phyloP scores from a whole-genome alignment of 2,329 filamentous ascomycete genomes.

The Talaromyces funiculosus region DNA sequence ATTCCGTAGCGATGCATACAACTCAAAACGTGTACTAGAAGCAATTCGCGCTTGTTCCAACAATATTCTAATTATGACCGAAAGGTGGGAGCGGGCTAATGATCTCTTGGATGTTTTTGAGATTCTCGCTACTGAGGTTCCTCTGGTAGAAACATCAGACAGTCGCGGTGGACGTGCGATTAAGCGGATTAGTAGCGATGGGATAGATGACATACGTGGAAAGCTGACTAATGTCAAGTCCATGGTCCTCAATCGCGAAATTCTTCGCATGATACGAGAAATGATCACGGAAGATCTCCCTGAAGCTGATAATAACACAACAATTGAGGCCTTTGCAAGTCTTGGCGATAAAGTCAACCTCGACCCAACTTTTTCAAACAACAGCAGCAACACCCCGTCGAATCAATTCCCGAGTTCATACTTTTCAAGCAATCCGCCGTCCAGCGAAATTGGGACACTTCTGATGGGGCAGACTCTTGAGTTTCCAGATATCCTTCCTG shows the following conservation, averaged over 20 bases:
- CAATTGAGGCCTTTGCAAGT: not conserved
- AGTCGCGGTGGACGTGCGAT: not conserved
- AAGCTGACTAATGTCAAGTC: not conserved
- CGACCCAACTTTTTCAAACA: not conserved
- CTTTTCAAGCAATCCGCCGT: not conserved
- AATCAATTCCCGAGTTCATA: not conserved
- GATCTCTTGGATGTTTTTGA: not conserved
- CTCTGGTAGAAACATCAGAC: not conserved
- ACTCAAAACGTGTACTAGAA: not conserved
- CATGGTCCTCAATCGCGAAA: not conserved
- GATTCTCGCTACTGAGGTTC: not conserved
- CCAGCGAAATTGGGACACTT: not conserved
- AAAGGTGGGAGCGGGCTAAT: not conserved
- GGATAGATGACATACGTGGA: not conserved
- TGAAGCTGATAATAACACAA: not conserved
- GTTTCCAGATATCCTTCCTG: not conserved
- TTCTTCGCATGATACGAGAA: not conserved
- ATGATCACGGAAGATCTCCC: not conserved
- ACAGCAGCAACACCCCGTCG: not conserved
- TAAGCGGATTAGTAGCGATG: not conserved
- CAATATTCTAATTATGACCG: not conserved
- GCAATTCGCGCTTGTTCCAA: slow-evolving; percentile 1
- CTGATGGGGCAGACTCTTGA: not conserved
- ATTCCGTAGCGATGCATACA: not conserved
- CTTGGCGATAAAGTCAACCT: not conserved